These are phyloP conservation scores for Pyrrhoderma lamaoense DNA, from an alignment of 1,284 basidiomycete genomes.

Conservation along the genomic window DNA sequence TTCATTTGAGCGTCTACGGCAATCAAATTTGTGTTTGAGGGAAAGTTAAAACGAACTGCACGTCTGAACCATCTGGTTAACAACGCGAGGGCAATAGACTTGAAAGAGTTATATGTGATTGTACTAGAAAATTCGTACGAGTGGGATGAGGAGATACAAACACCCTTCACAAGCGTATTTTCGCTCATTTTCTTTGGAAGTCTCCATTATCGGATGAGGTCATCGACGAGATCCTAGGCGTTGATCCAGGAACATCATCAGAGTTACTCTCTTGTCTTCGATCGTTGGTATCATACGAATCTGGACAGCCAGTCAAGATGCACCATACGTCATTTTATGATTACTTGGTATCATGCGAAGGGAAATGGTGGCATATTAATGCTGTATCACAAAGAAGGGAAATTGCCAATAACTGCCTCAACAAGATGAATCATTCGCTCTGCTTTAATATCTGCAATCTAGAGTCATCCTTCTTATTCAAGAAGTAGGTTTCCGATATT, in stretches of 20 bases:
- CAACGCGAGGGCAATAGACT: too few relatives aligned
- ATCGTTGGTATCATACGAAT: not conserved
- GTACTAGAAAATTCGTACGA: too few relatives aligned
- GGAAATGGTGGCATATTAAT: not conserved
- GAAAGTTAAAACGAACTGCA: not conserved
- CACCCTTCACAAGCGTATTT: too few relatives aligned
- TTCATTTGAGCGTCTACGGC: too few relatives aligned
- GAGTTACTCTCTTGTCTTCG: not conserved
- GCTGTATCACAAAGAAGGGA: not conserved
- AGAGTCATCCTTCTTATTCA: constrained; percentile 1
- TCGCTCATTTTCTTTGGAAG: not conserved
- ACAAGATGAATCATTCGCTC: not conserved
- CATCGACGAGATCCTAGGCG: too few relatives aligned
- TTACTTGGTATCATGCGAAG: not conserved
- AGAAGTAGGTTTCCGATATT: constrained; percentile 4
- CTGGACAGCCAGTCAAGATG: too few relatives aligned
- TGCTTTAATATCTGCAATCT: constrained; percentile 8
- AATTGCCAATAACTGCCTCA: not conserved
- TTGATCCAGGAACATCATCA: too few relatives aligned
- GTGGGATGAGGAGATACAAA: too few relatives aligned
- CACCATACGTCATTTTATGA: constrained; percentile 2
- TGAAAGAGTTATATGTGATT: too few relatives aligned
- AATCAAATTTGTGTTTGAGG: not conserved
- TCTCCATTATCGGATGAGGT: not conserved
- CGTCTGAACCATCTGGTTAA: too few relatives aligned